Evolutionary conservation across 2,329 filamentous ascomycete genomes (phyloP), one percentile per base, ranked within the genome.

Genomic region (Hymenoscyphus fraxineus): DNA sequence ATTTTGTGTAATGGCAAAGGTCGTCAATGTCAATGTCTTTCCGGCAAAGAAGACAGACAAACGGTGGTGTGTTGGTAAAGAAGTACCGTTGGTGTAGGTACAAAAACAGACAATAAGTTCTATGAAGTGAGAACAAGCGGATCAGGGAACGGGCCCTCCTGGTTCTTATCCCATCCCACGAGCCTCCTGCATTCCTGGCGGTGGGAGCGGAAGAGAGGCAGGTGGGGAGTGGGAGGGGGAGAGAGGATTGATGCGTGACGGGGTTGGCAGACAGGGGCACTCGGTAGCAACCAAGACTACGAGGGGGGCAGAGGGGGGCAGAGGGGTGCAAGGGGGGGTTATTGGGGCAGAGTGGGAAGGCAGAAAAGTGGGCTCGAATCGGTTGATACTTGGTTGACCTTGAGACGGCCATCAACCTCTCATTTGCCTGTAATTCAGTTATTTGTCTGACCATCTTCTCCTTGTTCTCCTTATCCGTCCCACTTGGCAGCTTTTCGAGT

Each of bases 131-230:
- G 64, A 60, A 60, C 61, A 58, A 61, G 64, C 54, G 64, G 70
- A 73, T 68, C 70, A 65, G 47, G 60, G 67, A 69, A 70, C 67
- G 70, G 69, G 70, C 67, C 68, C 64, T 64, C 66, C 27, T 58
- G 59, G 65, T 71, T 70, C 68, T 73, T 71, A 72, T 72, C 66
- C 67, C 64, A 71, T 64, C 60, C 58, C 51, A 63, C 47, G 62
- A 68, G 67, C 62, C 63, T 67, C 61, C 61, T 44, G 61, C 58
- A 59, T 59, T 51, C 44, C 64, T 51, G 66, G 60, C 63, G 54
- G 62, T 58, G 65, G 59, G 44, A 62, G 64, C 56, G 64, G 57
- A 61, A 65, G 51, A 35, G 40, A 39, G 39, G 51, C 47, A 60
- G 40, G 38, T 60, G 58, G 32, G 40, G 61, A 58, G 55, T 22